Evolutionary conservation across 805 yeast species (phyloP), one percentile per base, ranked within the genome.

Genomic region (Pichia eremophila): DNA sequence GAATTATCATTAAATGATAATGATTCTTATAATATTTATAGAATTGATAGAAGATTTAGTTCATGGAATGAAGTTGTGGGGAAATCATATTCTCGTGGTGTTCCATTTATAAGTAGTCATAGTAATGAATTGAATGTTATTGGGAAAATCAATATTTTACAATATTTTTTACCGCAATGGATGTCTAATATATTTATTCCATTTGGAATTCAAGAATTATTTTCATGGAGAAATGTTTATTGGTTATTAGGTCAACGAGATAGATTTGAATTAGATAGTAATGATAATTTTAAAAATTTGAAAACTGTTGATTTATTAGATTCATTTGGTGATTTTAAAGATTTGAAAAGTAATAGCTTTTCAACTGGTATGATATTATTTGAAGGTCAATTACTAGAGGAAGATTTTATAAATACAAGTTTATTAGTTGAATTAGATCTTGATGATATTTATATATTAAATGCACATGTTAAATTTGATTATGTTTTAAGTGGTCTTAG

Each of bases 341-440:
- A 36, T 14, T 25, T 41, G 4, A 41, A 41, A 19, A 39, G 31
- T n/a, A 39, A 35, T 7, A 39, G 34, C 29, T 37, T 48, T 25
- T 48, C 45, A 25, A 44, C 47, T 8, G 50, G 47, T 5, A 19
- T 48, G 6, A 22, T 48, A 6, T 11, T 41, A 8, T 48, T 48
- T 39, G 43, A 48, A 8, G 43, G 47, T 12, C 38, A 44, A 31
- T 32, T 48, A 18, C 14, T 36, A 5, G 18, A 31, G 2, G n/a
- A 40, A 4, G 46, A 49, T 27, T 29, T 52, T 8, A 22, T 18
- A 17, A 39, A 31, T 25, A 52, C 46, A 9, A 43, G 31, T 32
- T 10, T 52, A 9, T 28, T 52, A 8, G 50, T 52, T n/a, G 55
- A 52, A 40, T 14, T 52, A 9, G 50, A 52, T 34, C 25, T 40